A percentile compares a stretch with the other conserved stretches of the same genome.
Evolutionary conservation across 202 grass and related monocot genomes (phyloP).

Genomic region (Hordeum pubiflorum): DNA sequence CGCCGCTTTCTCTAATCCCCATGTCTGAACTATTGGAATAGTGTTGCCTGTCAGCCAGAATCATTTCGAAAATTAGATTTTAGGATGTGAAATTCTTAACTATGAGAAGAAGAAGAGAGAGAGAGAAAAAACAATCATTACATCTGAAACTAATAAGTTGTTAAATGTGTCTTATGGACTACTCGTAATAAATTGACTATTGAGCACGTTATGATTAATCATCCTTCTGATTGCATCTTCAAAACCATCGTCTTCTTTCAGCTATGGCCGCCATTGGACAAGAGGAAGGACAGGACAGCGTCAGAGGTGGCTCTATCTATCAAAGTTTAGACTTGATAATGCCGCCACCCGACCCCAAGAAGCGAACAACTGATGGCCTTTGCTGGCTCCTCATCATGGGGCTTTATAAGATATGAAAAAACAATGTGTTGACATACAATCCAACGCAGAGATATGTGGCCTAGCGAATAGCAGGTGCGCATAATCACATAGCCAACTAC

Average conservation of each 20-base stretch:
- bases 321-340: no score
- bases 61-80: background rate
- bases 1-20: background rate
- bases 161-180: background rate
- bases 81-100: background rate
- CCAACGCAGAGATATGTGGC: background rate
- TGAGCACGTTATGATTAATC: no score
- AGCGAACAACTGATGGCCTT: no score
- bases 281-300: no score
- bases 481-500: background rate
- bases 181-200: background rate
- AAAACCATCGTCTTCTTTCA: no score
- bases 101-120: background rate
- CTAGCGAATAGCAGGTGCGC: background rate
- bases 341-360: no score
- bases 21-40: slow-evolving; percentile 36
- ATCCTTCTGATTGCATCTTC: no score
- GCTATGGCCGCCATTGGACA: no score
- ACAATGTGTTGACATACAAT: background rate
- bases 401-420: background rate
- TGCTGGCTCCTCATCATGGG: no score
- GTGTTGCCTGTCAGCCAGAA: slow-evolving; percentile 32
- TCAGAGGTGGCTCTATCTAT: no score
- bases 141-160: background rate
- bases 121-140: background rate